phyloP scores from a whole-genome alignment of 192 early-diverging fungal species.

The Obelidium mucronatum region DNA sequence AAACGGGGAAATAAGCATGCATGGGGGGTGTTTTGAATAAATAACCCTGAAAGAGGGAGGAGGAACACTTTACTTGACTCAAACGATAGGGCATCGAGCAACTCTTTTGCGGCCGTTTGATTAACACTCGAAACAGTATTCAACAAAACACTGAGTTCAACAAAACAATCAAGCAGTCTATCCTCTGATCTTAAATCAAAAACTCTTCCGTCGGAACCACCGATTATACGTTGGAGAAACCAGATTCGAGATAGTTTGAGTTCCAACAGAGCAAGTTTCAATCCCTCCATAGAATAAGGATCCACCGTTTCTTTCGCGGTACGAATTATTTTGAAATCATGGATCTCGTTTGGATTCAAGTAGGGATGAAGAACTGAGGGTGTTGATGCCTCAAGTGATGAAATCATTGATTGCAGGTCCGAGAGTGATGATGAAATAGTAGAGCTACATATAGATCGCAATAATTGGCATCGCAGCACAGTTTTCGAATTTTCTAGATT shows the following conservation, averaged over 20 bases:
- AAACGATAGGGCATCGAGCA: too few relatives aligned
- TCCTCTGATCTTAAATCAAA: too few relatives aligned
- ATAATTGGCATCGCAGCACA: not conserved
- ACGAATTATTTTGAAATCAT: not conserved
- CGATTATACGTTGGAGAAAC: not conserved
- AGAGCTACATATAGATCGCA: not conserved
- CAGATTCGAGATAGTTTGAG: constrained; percentile 9
- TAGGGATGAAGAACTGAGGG: not conserved
- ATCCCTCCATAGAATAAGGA: not conserved
- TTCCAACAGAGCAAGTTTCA: constrained; percentile 1
- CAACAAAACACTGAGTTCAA: too few relatives aligned
- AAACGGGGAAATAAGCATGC: too few relatives aligned
- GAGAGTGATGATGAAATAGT: not conserved
- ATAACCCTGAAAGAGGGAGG: too few relatives aligned
- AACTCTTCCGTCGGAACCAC: too few relatives aligned
- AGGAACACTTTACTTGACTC: too few relatives aligned
- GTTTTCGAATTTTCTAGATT: not conserved
- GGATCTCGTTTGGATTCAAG: not conserved
- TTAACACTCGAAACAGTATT: too few relatives aligned
- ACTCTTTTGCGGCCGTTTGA: too few relatives aligned
- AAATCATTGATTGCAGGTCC: not conserved
- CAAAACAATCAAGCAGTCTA: too few relatives aligned
- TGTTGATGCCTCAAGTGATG: not conserved
- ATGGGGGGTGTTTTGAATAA: too few relatives aligned
- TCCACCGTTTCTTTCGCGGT: not conserved